Evolutionary conservation across 331 rosid species (phyloP).

Genomic region (Telfairia occidentalis): DNA sequence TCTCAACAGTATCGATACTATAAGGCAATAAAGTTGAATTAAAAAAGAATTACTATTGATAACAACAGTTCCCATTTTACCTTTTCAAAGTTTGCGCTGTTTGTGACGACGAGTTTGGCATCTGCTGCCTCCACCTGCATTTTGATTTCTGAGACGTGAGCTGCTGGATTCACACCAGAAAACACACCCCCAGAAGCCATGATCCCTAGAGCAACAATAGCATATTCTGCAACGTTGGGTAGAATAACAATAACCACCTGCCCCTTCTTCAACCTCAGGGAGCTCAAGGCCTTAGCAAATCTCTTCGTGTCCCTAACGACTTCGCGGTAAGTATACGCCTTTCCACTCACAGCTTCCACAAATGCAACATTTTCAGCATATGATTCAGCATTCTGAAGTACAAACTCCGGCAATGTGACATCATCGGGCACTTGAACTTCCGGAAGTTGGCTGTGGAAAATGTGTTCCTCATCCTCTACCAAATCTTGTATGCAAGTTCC

Average conservation of each 20-base stretch:
- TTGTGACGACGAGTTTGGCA: conserved; percentile 61
- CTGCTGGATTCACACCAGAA: conserved; percentile 72
- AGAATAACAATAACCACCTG: conserved; percentile 66
- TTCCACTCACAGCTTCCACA: conserved; percentile 67
- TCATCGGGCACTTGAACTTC: conserved; percentile 49
- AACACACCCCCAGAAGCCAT: conserved; percentile 82
- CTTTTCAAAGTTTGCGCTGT: conserved; percentile 52
- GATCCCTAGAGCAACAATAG: conserved; percentile 59
- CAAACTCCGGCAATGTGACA: conserved; percentile 64
- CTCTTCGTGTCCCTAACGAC: conserved; percentile 46
- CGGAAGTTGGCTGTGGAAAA: conserved; percentile 42
- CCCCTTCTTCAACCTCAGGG: conserved; percentile 66
- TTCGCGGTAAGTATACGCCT: conserved; percentile 42
- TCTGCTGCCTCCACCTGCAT: conserved; percentile 63
- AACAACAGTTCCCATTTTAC: conserved; percentile 17
- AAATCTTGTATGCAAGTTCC: conserved; percentile 25
- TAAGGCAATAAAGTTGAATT: conserved; percentile 7
- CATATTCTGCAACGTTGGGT: conserved; percentile 76
- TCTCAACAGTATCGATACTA: not conserved
- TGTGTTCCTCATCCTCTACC: conserved; percentile 32
- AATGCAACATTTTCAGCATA: conserved; percentile 68
- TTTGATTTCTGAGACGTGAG: conserved; percentile 62
- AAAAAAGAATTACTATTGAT: not conserved
- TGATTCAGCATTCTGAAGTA: conserved; percentile 47
- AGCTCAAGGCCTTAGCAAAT: conserved; percentile 60